Conservation (phyloP, 148 eudicot genomes). For the Beta vulgaris region DNA sequence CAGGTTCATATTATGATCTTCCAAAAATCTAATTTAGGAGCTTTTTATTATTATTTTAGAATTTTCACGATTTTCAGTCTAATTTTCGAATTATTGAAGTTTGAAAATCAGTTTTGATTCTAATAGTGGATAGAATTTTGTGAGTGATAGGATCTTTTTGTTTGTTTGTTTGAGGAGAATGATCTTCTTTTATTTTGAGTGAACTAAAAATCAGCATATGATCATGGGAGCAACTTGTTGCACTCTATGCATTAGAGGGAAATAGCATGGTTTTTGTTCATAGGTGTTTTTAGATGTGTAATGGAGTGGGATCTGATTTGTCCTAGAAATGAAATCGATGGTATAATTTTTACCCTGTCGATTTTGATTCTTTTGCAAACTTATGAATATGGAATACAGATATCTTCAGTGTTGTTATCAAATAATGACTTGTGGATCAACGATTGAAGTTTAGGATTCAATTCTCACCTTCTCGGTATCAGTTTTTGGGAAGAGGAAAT, state of each 20-base stretch:
- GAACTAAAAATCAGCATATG: background rate
- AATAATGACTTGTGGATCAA: too few relatives aligned
- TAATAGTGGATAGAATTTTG: background rate
- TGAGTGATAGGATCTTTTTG: background rate
- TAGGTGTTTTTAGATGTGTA: background rate
- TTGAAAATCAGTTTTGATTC: background rate
- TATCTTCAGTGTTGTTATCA: too few relatives aligned
- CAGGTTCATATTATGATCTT: slow-evolving; percentile 38
- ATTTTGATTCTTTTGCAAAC: too few relatives aligned
- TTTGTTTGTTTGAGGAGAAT: too few relatives aligned
- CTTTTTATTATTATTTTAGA: too few relatives aligned
- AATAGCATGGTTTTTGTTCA: background rate
- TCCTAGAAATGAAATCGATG: background rate
- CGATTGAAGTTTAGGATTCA: too few relatives aligned
- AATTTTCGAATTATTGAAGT: background rate
- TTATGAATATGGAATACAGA: too few relatives aligned
- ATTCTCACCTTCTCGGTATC: background rate
- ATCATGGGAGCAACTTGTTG: background rate
- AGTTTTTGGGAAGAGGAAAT: background rate
- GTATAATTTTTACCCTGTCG: background rate
- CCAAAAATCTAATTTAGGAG: background rate
- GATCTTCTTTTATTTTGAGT: background rate
- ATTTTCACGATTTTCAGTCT: too few relatives aligned
- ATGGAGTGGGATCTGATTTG: background rate
- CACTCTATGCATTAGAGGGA: background rate